These are phyloP conservation scores for Suhomyces wounanorum DNA, from an alignment of 1,139 yeast genomes.

Conservation along the genomic window DNA sequence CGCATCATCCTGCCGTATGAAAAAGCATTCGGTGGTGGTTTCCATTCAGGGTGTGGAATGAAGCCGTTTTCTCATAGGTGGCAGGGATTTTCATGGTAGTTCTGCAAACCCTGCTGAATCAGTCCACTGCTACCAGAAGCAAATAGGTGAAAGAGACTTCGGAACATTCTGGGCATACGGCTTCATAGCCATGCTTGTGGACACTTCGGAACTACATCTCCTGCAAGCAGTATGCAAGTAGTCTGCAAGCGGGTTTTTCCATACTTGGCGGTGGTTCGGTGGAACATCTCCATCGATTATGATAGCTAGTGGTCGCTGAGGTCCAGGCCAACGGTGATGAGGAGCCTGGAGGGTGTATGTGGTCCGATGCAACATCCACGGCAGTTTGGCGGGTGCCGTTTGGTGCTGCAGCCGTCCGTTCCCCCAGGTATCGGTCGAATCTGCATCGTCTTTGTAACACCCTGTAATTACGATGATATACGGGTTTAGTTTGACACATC, in stretches of 20 bases:
- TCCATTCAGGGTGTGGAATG: not conserved
- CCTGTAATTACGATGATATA: not conserved
- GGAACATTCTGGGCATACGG: not conserved
- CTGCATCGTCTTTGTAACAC: not conserved
- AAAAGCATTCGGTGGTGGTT: not conserved
- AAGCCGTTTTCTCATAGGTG: not conserved
- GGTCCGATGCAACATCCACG: too few species aligned
- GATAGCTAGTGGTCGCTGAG: too few species aligned
- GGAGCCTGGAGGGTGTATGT: too few species aligned
- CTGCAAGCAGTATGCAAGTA: not conserved
- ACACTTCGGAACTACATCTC: not conserved
- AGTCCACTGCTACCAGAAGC: not conserved
- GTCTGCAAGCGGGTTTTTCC: not conserved
- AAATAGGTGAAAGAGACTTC: not conserved
- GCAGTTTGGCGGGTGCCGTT: too few species aligned
- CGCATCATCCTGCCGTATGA: not conserved
- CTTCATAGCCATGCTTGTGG: not conserved
- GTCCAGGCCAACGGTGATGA: too few species aligned
- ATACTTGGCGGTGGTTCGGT: not conserved
- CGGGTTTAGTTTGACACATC: not conserved
- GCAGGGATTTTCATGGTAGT: not conserved
- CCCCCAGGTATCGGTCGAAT: not conserved
- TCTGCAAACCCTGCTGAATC: not conserved
- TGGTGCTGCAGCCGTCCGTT: not conserved
- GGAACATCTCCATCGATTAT: too few species aligned